Evolutionary conservation across 169 alveolate species (phyloP).

Genomic region (Theileria parva): DNA sequence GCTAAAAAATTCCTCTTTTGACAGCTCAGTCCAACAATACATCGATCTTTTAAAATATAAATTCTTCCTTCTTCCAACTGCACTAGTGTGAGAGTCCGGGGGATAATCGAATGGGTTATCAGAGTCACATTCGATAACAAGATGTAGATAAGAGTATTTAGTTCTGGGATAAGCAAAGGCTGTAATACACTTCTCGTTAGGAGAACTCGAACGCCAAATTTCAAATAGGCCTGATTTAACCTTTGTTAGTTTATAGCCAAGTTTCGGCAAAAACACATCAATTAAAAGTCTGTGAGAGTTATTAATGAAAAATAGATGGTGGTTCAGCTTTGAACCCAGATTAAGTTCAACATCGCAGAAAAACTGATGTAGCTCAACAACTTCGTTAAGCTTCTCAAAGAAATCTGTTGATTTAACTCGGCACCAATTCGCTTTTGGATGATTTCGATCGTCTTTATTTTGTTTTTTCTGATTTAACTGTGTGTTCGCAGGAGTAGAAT

Average conservation of each 20-base stretch:
- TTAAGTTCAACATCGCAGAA: neutral
- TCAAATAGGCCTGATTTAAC: neutral
- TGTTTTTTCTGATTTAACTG: neutral
- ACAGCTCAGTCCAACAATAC: neutral
- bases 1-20: neutral
- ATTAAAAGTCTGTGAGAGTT: constrained; percentile 1
- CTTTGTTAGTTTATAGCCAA: neutral
- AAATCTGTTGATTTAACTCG: neutral
- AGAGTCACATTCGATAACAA: constrained; percentile 4
- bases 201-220: neutral
- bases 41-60: neutral
- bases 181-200: neutral
- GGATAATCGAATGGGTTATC: neutral
- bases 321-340: constrained; percentile 1
- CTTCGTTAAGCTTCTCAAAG: neutral
- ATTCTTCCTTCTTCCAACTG: neutral
- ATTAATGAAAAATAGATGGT: neutral
- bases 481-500: neutral
- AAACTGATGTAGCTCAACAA: neutral
- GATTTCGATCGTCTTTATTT: neutral
- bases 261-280: neutral
- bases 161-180: constrained; percentile 9
- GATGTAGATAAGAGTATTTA: constrained; percentile 2
- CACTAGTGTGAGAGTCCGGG: neutral
- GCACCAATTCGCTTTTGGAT: neutral